These are phyloP conservation scores for Crithidia bombi DNA, from an alignment of 208 protist genomes.

Conservation along the genomic window DNA sequence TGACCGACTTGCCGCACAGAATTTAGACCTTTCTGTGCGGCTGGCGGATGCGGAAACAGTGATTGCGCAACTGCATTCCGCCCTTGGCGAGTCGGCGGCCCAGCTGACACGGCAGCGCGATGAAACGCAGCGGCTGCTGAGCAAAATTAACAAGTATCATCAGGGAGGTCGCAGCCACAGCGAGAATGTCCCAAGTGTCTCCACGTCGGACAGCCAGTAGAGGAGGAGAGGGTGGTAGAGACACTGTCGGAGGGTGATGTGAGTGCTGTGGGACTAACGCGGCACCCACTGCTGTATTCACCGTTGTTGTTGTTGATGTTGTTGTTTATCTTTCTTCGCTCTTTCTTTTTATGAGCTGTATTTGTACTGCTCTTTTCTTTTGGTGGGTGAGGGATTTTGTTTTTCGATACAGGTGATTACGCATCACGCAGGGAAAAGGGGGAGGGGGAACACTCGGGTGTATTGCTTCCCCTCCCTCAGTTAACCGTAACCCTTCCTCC, in stretches of 20 bases:
- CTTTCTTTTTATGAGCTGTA: conserved; percentile 5
- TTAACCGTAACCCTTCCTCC: no score
- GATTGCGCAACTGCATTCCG: conserved; percentile 35
- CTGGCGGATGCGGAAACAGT: conserved; percentile 42
- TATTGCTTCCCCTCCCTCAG: no score
- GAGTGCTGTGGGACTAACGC: background rate
- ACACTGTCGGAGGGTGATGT: background rate
- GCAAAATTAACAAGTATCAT: conserved; percentile 33
- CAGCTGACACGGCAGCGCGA: conserved; percentile 36
- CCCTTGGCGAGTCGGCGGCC: conserved; percentile 25
- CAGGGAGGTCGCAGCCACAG: conserved; percentile 10
- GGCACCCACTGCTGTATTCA: no score
- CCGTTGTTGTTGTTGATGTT: background rate
- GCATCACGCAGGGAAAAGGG: no score
- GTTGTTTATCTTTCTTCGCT: background rate
- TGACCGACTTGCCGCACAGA: conserved; percentile 33
- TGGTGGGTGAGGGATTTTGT: background rate
- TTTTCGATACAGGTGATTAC: no score
- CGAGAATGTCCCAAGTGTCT: conserved; percentile 12
- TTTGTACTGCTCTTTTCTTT: no score
- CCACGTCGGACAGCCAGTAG: background rate
- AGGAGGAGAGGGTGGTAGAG: background rate
- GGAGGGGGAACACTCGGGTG: no score
- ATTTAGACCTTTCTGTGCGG: conserved; percentile 40
- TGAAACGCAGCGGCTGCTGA: conserved; percentile 31